Evolutionary conservation across 2,329 filamentous ascomycete genomes (phyloP).

Genomic region (Zarea fungicola): DNA sequence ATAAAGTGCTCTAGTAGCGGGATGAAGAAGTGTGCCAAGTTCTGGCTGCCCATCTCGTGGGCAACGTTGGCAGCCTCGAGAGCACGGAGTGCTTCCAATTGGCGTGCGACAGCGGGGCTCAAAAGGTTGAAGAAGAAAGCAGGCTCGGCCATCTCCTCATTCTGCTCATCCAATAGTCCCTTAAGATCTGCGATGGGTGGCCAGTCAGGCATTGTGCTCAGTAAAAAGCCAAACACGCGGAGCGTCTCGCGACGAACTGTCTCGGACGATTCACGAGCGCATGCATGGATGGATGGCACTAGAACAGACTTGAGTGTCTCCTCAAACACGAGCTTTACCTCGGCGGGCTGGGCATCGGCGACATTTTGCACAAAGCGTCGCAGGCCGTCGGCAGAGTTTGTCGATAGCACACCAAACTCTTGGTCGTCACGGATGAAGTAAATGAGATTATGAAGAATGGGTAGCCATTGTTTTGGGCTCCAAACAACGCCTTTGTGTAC

Average conservation of each 20-base stretch:
- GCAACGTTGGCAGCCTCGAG: slow-evolving; percentile 63
- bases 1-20: slow-evolving; percentile 93
- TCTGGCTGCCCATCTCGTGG: slow-evolving; percentile 64
- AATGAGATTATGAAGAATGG: slow-evolving; percentile 81
- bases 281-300: slow-evolving; percentile 69
- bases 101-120: slow-evolving; percentile 81
- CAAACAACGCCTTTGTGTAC: slow-evolving; percentile 54
- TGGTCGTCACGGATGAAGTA: slow-evolving; percentile 83
- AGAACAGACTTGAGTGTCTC: slow-evolving; percentile 59
- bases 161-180: slow-evolving; percentile 53
- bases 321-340: slow-evolving; percentile 45
- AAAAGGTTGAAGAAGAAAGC: slow-evolving; percentile 92
- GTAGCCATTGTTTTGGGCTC: slow-evolving; percentile 73
- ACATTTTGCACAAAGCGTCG: slow-evolving; percentile 69
- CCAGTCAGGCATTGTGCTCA: slow-evolving; percentile 67
- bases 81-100: slow-evolving; percentile 75
- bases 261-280: slow-evolving; percentile 73
- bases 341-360: slow-evolving; percentile 32
- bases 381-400: slow-evolving; percentile 75
- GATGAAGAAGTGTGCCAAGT: slow-evolving; percentile 81
- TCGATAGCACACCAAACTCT: slow-evolving; percentile 75
- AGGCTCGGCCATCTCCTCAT: slow-evolving; percentile 59
- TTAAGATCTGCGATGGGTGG: slow-evolving; percentile 67
- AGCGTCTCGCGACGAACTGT: slow-evolving; percentile 79
- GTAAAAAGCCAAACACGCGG: slow-evolving; percentile 70